These are phyloP conservation scores for Nakazawaea siamensis DNA, from an alignment of 805 yeast genomes.

Conservation along the genomic window DNA sequence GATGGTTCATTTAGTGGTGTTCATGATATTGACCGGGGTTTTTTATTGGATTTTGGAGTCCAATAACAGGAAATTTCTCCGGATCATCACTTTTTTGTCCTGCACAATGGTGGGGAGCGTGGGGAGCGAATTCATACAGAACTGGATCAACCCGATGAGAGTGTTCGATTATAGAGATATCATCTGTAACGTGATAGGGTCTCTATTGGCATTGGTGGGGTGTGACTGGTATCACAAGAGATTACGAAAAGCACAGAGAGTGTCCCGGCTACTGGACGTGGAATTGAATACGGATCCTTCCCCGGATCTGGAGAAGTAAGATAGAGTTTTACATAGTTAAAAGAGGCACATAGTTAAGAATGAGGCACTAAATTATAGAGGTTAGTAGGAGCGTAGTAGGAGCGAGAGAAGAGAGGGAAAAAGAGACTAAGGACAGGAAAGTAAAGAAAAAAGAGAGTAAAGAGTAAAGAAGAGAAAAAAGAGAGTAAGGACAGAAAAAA, in stretches of 20 bases:
- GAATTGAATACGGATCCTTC: no score
- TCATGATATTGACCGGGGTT: constrained; percentile 34
- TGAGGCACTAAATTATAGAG: no score
- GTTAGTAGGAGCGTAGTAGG: no score
- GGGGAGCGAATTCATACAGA: constrained; percentile 41
- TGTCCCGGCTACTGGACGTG: no score
- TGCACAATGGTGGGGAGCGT: constrained; percentile 38
- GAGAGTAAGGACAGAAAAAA: no score
- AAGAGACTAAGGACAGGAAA: no score
- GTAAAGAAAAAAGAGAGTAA: no score
- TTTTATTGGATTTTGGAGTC: constrained; percentile 39
- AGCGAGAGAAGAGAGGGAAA: no score
- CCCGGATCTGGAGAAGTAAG: no score
- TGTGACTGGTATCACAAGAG: constrained; percentile 3
- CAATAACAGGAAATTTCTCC: constrained; percentile 21
- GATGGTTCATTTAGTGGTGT: constrained; percentile 35
- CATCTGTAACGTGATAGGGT: constrained; percentile 7
- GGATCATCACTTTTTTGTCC: constrained; percentile 25
- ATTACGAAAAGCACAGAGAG: background rate
- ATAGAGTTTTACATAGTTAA: background rate
- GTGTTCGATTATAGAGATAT: constrained; percentile 36
- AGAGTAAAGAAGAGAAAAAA: no score
- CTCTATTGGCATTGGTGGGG: constrained; percentile 3
- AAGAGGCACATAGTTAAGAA: no score
- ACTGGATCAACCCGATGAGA: constrained; percentile 32